A percentile compares a stretch with the other conserved stretches of the same genome.
Conservation (phyloP, 306 rosid species). For the Rosa multiflora region DNA sequence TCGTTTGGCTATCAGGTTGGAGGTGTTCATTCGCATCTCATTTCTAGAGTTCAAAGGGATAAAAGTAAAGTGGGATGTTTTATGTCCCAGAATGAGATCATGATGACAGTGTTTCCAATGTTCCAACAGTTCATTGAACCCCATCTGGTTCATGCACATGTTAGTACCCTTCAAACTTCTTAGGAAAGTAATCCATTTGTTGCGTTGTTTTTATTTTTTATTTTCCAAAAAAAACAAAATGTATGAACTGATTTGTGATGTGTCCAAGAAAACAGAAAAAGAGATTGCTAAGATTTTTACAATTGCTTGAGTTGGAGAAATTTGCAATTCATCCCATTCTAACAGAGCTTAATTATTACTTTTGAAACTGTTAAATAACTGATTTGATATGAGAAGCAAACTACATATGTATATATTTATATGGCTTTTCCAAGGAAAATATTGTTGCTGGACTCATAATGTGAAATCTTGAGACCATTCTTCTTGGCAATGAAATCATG, state of each 20-base stretch:
- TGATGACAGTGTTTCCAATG: constrained; percentile 97
- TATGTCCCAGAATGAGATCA: constrained; percentile 91
- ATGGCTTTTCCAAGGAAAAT: neutral
- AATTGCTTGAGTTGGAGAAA: neutral
- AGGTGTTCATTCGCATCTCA: constrained; percentile 98
- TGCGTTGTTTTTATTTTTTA: neutral
- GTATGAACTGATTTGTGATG: neutral
- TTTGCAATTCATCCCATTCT: neutral
- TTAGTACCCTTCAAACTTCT: constrained; percentile 45
- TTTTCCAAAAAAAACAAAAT: neutral
- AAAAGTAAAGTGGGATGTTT: constrained; percentile 92
- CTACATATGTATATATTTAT: neutral
- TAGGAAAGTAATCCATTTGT: neutral
- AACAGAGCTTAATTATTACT: neutral
- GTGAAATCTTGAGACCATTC: neutral
- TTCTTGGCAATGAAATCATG: neutral
- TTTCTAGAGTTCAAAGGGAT: constrained; percentile 98
- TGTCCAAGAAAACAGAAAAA: neutral
- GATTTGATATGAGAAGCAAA: neutral
- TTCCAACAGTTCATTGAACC: constrained; percentile 98
- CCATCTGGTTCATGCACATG: constrained; percentile 98
- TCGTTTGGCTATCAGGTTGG: constrained; percentile 61
- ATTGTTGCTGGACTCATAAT: neutral
- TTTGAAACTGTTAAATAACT: neutral
- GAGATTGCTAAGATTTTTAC: neutral